Evolutionary conservation across 768 basidiomycete species (phyloP), one percentile per base, ranked within the genome.

Genomic region (Tephrocybe sp.): DNA sequence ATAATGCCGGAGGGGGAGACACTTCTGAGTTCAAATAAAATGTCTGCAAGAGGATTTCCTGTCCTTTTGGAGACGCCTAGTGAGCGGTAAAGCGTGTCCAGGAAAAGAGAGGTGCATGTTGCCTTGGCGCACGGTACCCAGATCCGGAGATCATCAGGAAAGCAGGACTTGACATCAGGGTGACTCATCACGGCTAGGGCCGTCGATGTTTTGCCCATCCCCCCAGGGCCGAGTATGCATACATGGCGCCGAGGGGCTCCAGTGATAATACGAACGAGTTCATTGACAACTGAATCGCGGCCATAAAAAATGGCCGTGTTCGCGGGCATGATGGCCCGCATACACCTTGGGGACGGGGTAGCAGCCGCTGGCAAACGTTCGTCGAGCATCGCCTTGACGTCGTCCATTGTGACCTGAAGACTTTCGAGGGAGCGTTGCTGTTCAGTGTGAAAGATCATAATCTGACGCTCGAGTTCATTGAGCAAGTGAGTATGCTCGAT

Each of bases 171-270:
- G 8, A 70, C 49, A 9, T 43, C 36, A n/a, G 49, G 24, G 24
- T 63, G 50, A 26, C 67, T 57, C 30, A 66, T 60, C 16, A 71
- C 62, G 4, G 66, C 64, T 6, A 70, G 59, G 1, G 73, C 69
- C 25, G 67, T 52, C 4, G 69, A 56, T 3, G 73, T 71, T 54
- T 74, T 74, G 13, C 73, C 71, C 54, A 72, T 71, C 15, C 73
- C 73, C 2, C 70, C 73, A 3, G 61, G 55, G 13, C 65, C 65
- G 8, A 61, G 60, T 24, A 66, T 51, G 35, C 58, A 58, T 24
- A 65, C 41, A 4, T 55, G 54, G 12, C 55, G 51, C 5, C 51
- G 55, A 6, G 36, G 40, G n/a, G 31, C 24, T 6, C 11, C n/a
- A 5, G 39, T 50, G 26, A 59, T 32, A 24, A 53, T 40, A 18